phyloP scores from a whole-genome alignment of 1,284 basidiomycete species.

The Irpex rosettiformis region DNA sequence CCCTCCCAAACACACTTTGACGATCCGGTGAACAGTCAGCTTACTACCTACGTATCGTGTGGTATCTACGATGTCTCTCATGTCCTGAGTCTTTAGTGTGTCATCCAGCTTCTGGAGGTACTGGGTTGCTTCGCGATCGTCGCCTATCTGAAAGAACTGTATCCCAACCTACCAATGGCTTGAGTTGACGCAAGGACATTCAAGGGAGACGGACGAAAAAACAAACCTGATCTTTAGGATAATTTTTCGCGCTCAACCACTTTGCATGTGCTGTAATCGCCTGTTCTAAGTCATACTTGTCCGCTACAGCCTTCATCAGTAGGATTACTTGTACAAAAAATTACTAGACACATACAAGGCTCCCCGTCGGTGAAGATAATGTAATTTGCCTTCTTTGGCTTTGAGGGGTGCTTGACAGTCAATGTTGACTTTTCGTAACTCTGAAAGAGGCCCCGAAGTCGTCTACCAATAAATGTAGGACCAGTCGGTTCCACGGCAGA shows the following conservation, averaged over 20 bases:
- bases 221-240: conserved; percentile 1
- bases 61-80: conserved; percentile 62
- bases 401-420: neutral
- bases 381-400: conserved; percentile 54
- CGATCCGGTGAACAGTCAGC: conserved; percentile 40
- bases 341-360: conserved; percentile 40
- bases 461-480: conserved; percentile 45
- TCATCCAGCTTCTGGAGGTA: conserved; percentile 40
- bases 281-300: conserved; percentile 38
- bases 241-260: conserved; percentile 43
- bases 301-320: conserved; percentile 34
- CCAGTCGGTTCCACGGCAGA: conserved; percentile 42
- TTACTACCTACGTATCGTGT: conserved; percentile 42
- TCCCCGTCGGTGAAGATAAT: conserved; percentile 63
- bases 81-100: conserved; percentile 19
- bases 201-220: neutral
- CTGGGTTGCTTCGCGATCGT: conserved; percentile 38
- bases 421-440: conserved; percentile 29
- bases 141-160: conserved; percentile 62
- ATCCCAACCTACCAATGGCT: conserved; percentile 40
- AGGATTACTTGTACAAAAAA: neutral
- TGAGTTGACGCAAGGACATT: neutral
- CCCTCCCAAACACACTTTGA: conserved; percentile 56
- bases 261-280: conserved; percentile 47
- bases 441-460: conserved; percentile 42